Conservation (phyloP, 306 rosid species). For the Vicia sativa region DNA sequence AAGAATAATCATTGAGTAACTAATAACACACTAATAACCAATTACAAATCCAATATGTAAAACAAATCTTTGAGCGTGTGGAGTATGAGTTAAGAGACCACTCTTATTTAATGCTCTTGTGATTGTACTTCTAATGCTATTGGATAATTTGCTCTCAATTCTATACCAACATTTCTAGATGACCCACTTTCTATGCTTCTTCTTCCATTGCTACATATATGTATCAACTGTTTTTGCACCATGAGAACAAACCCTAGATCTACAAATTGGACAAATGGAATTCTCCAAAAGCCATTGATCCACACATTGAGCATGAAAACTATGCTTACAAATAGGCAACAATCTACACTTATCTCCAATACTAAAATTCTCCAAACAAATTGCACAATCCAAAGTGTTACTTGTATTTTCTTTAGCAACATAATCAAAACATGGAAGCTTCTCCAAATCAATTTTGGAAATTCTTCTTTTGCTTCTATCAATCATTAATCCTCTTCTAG, state of each 20-base stretch:
- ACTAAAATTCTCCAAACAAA: conserved; percentile 64
- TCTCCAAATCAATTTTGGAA: conserved; percentile 56
- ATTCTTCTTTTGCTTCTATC: conserved; percentile 43
- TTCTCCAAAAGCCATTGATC: conserved; percentile 63
- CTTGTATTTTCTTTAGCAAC: conserved; percentile 41
- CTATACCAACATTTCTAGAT: conserved; percentile 12
- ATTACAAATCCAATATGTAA: too few relatives aligned
- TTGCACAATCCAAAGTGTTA: conserved; percentile 60
- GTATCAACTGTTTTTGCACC: conserved; percentile 12
- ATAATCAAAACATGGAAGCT: conserved; percentile 68
- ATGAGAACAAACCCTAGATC: conserved; percentile 43
- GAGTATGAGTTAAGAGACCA: too few relatives aligned
- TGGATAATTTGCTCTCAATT: conserved; percentile 33
- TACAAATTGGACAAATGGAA: conserved; percentile 64
- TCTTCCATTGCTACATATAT: conserved; percentile 16
- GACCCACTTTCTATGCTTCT: conserved; percentile 35
- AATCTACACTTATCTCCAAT: conserved; percentile 65
- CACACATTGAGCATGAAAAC: conserved; percentile 65
- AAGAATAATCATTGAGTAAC: not conserved
- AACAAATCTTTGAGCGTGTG: too few relatives aligned
- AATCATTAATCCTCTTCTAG: conserved; percentile 38
- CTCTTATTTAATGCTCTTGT: not conserved
- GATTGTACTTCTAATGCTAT: conserved; percentile 1
- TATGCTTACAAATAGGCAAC: conserved; percentile 62
- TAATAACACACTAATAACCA: too few relatives aligned